Evolutionary conservation across 2,329 filamentous ascomycete genomes (phyloP).

Genomic region (Penicillium digitatum): DNA sequence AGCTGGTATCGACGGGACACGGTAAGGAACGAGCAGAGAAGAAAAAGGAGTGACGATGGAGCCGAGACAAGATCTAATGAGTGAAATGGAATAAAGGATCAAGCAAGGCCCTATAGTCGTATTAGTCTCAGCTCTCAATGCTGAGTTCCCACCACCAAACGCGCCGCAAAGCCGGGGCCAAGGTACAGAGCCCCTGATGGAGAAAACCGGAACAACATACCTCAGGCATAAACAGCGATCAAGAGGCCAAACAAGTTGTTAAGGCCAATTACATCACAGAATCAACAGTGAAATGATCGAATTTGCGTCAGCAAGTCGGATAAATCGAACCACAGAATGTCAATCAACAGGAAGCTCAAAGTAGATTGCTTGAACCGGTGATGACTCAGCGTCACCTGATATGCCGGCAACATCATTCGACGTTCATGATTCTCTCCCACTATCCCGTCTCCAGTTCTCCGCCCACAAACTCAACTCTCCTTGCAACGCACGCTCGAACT

Average conservation of each 20-base stretch:
- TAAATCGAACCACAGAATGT: slow-evolving; percentile 1
- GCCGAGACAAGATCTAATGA: slow-evolving; percentile 2
- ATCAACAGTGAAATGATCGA: slow-evolving; percentile 5
- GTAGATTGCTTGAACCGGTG: slow-evolving; percentile 2
- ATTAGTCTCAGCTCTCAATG: slow-evolving; percentile 8
- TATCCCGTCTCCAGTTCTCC: slow-evolving; percentile 20
- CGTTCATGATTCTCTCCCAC: slow-evolving; percentile 31
- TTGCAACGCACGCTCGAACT: slow-evolving; percentile 15
- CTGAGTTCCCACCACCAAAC: slow-evolving; percentile 4
- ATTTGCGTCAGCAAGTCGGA: slow-evolving; percentile 2
- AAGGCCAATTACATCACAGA: slow-evolving; percentile 18
- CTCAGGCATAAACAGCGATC: slow-evolving; percentile 7
- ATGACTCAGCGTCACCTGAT: slow-evolving; percentile 29
- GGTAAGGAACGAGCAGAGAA: background rate
- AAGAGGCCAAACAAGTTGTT: slow-evolving; percentile 4
- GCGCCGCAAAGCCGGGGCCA: slow-evolving; percentile 13
- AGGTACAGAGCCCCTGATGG: slow-evolving; percentile 18
- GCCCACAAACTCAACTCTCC: slow-evolving; percentile 15
- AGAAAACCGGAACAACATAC: slow-evolving; percentile 11
- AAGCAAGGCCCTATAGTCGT: slow-evolving; percentile 3
- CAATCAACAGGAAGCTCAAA: slow-evolving; percentile 10
- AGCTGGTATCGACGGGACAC: background rate
- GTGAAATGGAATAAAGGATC: slow-evolving; percentile 8
- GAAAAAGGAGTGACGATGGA: slow-evolving; percentile 14
- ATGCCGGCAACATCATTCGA: slow-evolving; percentile 35